A percentile compares a stretch with the other conserved stretches of the same genome.
phyloP scores from a whole-genome alignment of 2,329 filamentous ascomycete genomes.

The Calonectria pauciramosa region DNA sequence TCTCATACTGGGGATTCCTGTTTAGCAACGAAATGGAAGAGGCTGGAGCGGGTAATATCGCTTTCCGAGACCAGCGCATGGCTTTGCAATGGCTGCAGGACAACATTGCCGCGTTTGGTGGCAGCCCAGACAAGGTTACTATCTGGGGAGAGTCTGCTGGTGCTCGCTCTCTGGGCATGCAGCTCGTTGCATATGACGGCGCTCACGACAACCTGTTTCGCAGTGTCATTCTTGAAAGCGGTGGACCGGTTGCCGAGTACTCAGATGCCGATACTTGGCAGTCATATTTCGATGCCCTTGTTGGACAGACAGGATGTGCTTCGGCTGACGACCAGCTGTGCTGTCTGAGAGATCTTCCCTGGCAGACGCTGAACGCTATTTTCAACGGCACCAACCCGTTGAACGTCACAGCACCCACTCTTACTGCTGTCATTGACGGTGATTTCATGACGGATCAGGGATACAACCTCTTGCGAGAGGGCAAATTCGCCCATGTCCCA shows the following conservation, averaged over 20 bases:
- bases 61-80: slow-evolving; percentile 63
- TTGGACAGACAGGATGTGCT: slow-evolving; percentile 41
- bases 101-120: slow-evolving; percentile 65
- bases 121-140: slow-evolving; percentile 60
- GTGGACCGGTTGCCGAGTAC: slow-evolving; percentile 51
- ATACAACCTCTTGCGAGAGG: slow-evolving; percentile 66
- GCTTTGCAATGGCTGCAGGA: slow-evolving; percentile 65
- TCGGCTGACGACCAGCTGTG: slow-evolving; percentile 40
- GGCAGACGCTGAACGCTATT: slow-evolving; percentile 47
- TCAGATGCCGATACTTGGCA: slow-evolving; percentile 41
- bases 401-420: slow-evolving; percentile 28
- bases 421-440: slow-evolving; percentile 49
- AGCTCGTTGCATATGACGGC: slow-evolving; percentile 66
- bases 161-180: slow-evolving; percentile 62
- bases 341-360: slow-evolving; percentile 51
- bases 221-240: slow-evolving; percentile 64
- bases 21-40: slow-evolving; percentile 57
- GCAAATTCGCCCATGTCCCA: slow-evolving; percentile 74
- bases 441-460: slow-evolving; percentile 57
- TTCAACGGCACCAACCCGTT: slow-evolving; percentile 44
- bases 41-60: slow-evolving; percentile 63
- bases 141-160: slow-evolving; percentile 69
- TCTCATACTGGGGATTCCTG: slow-evolving; percentile 67
- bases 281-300: slow-evolving; percentile 48
- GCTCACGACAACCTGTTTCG: slow-evolving; percentile 68